A percentile compares a stretch with the other conserved stretches of the same genome.
These are phyloP conservation scores for Nakazawaea wyomingensis DNA, from an alignment of 805 yeast genomes.

Conservation along the genomic window DNA sequence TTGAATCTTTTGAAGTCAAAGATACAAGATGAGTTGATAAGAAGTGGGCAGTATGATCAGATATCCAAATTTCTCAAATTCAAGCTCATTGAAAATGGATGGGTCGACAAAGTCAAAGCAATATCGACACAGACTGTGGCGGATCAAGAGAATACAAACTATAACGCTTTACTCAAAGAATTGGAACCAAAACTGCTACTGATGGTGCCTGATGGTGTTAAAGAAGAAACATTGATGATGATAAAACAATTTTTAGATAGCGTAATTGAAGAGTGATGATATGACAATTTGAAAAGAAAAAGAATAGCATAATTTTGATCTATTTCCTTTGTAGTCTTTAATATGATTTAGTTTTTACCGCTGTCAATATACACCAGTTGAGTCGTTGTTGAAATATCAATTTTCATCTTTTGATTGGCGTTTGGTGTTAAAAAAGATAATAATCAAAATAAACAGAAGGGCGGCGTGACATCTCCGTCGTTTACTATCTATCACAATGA, in stretches of 20 bases:
- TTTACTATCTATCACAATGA: no score
- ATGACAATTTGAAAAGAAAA: neutral
- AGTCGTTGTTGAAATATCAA: no score
- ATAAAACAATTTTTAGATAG: constrained; percentile 56
- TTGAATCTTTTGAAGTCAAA: constrained; percentile 38
- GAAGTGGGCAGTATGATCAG: constrained; percentile 77
- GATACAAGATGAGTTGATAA: constrained; percentile 65
- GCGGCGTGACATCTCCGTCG: no score
- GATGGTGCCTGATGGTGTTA: constrained; percentile 64
- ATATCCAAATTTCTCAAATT: constrained; percentile 60
- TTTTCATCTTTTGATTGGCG: no score
- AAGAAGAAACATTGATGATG: constrained; percentile 50
- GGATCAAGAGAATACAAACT: constrained; percentile 38
- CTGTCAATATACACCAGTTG: no score
- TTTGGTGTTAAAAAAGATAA: no score
- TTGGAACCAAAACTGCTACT: constrained; percentile 64
- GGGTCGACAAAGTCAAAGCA: constrained; percentile 72
- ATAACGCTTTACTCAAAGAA: constrained; percentile 43
- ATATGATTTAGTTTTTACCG: no score
- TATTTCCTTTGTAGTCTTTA: neutral
- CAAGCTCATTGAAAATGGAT: constrained; percentile 70
- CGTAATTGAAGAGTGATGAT: constrained; percentile 29
- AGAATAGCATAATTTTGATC: no score
- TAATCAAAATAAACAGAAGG: no score
- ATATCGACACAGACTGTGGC: constrained; percentile 45